Conservation (phyloP, 2,329 filamentous ascomycete species). For the Clarireedia sp. region DNA sequence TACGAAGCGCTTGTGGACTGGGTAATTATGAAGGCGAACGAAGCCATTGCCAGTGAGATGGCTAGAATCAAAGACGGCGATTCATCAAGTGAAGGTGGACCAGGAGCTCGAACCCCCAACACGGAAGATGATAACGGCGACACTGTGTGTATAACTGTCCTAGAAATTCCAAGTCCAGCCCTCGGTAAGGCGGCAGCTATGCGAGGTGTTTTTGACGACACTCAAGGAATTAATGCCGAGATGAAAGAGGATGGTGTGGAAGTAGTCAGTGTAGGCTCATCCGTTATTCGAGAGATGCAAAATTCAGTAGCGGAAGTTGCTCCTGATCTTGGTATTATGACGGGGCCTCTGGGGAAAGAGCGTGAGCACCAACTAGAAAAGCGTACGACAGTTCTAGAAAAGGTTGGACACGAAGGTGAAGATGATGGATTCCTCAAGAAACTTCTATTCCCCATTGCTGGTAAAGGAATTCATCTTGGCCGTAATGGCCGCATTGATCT, state of each 20-base stretch:
- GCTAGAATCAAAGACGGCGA: constrained; percentile 55
- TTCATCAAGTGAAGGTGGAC: constrained; percentile 57
- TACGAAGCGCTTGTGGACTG: constrained; percentile 95
- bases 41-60: constrained; percentile 72
- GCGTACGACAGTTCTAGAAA: constrained; percentile 76
- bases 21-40: constrained; percentile 84
- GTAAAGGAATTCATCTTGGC: constrained; percentile 74
- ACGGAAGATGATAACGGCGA: constrained; percentile 67
- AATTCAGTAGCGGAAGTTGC: constrained; percentile 69
- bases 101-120: constrained; percentile 53
- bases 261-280: constrained; percentile 65
- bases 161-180: constrained; percentile 74
- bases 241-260: constrained; percentile 94
- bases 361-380: constrained; percentile 73
- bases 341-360: constrained; percentile 59
- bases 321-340: constrained; percentile 69
- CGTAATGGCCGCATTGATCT: constrained; percentile 74
- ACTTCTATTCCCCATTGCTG: constrained; percentile 69
- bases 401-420: constrained; percentile 73
- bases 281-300: constrained; percentile 80
- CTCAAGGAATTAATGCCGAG: constrained; percentile 86
- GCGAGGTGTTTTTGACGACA: constrained; percentile 87
- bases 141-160: constrained; percentile 79
- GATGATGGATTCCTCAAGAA: constrained; percentile 75
- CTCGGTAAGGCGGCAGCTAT: constrained; percentile 85